These are phyloP conservation scores for Trebouxiophyceae sp. DNA, from an alignment of 163 green algal species.

Conservation along the genomic window DNA sequence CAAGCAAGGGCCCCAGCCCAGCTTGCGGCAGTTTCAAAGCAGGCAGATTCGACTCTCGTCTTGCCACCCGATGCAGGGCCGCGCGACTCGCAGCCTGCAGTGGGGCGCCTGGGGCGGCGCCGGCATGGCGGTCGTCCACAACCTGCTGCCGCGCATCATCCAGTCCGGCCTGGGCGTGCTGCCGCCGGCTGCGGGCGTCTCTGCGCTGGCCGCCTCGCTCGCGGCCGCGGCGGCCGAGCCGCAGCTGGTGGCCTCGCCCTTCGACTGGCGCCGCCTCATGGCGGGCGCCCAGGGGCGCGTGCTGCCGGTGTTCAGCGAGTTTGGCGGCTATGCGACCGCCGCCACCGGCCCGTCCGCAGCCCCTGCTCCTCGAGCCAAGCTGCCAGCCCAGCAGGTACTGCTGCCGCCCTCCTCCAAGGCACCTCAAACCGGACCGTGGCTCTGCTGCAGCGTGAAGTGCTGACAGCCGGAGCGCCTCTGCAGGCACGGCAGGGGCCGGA, in stretches of 20 bases:
- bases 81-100: conserved; percentile 36
- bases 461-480: too few relatives aligned
- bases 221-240: neutral
- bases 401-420: too few relatives aligned
- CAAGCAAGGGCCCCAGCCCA: too few relatives aligned
- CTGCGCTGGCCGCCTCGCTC: conserved; percentile 25
- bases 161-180: conserved; percentile 66
- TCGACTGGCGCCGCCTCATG: conserved; percentile 23
- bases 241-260: conserved; percentile 13
- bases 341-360: too few relatives aligned
- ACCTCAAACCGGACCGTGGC: too few relatives aligned
- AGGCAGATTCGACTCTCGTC: too few relatives aligned
- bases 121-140: conserved; percentile 58
- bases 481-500: neutral
- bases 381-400: too few relatives aligned
- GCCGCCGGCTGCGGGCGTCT: conserved; percentile 38
- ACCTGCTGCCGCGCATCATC: conserved; percentile 42
- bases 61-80: neutral
- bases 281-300: conserved; percentile 7
- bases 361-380: too few relatives aligned
- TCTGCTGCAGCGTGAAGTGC: too few relatives aligned
- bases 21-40: too few relatives aligned
- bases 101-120: conserved; percentile 79
- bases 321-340: neutral
- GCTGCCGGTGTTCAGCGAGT: conserved; percentile 17